Evolutionary conservation across 2,329 filamentous ascomycete genomes (phyloP), one percentile per base, ranked within the genome.

Genomic region (Madurella mycetomatis): DNA sequence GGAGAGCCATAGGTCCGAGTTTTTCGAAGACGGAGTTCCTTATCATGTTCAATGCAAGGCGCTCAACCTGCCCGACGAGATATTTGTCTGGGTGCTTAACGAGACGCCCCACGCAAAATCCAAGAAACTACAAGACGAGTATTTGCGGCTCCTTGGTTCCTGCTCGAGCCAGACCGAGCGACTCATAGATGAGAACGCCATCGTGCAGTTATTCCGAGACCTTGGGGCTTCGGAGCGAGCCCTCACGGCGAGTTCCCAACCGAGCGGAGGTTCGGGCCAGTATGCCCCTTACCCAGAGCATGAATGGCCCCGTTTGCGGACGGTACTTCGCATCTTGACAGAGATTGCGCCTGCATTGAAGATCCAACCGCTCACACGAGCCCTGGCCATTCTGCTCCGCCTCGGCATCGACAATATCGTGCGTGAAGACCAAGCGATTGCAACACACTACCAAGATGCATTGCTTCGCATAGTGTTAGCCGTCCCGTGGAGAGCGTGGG

Each of bases 21-120:
- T 81, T 39, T 79, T 90, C 50, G 69, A 82, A 19, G 84, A 82
- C 17, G 86, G 87, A 1, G 71, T 87, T 53, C 76, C 84, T 1
- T 76, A 81, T 52, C 77, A 81, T 43, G 72, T 85, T 13, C 70
- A 81, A 15, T 64, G 67, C 4, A 68, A 69, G 53, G 72, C 72
- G 40, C 66, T 69, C 12, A 59, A 65, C 2, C 66, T 90, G 12
- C 82, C 87, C 0, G 81, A 88, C 56, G 78, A 86, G 51, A 64
- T 90, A 1, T 76, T 89, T 47, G 63, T 78, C 15, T 92, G 88
- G 87, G 72, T 90, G 2, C 64, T 87, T 5, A 71, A 80, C 47
- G 78, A 85, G 70, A 71, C 85, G 18, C 81, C 78, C 51, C 66
- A 73, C 1, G 83, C 88, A 62, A 69, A 72, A 41, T 78, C 79